These are phyloP conservation scores for Verticillium nonalfalfae DNA, from an alignment of 2,329 filamentous ascomycete species.

Conservation along the genomic window DNA sequence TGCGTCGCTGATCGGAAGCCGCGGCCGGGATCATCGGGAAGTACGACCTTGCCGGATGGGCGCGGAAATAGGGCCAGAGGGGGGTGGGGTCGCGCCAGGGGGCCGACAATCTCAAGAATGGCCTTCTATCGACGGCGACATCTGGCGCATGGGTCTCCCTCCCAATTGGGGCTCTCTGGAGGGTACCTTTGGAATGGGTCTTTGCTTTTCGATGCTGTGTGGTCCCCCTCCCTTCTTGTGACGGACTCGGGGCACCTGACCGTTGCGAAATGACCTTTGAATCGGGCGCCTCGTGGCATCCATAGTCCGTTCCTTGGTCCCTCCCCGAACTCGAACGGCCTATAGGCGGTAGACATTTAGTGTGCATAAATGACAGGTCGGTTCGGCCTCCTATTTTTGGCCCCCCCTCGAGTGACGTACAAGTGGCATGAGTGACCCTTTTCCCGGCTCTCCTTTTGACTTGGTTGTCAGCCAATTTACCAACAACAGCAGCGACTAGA, in stretches of 20 bases:
- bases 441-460: background rate
- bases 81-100: background rate
- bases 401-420: background rate
- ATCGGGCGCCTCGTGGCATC: background rate
- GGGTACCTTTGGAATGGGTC: background rate
- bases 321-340: background rate
- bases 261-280: background rate
- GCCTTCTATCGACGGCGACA: background rate
- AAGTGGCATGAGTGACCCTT: background rate
- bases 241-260: background rate
- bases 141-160: no score
- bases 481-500: background rate
- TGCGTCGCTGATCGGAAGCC: background rate
- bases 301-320: background rate
- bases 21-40: background rate
- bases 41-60: background rate
- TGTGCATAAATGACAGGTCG: background rate
- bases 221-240: background rate
- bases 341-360: background rate
- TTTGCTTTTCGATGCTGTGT: no score
- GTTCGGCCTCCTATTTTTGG: background rate
- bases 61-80: background rate
- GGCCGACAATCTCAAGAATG: background rate
- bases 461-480: background rate
- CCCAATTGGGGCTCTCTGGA: background rate